phyloP scores from a whole-genome alignment of 2,329 filamentous ascomycete genomes.

The Aureobasidium zeae region DNA sequence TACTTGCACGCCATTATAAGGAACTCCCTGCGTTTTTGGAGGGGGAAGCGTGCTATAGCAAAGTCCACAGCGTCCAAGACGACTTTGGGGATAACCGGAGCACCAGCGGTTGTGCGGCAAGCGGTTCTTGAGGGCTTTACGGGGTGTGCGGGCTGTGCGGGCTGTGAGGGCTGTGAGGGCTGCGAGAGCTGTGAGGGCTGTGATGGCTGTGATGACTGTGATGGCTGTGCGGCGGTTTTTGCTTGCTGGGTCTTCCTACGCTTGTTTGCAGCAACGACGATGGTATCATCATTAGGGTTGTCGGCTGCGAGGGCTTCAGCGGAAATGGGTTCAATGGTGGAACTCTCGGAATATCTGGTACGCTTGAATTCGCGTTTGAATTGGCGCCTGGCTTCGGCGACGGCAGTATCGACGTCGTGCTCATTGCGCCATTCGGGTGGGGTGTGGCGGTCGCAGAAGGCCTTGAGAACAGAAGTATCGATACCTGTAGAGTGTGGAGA shows the following conservation, averaged over 20 bases:
- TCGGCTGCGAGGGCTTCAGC: slow-evolving; percentile 35
- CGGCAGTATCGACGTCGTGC: slow-evolving; percentile 71
- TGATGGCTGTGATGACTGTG: no score
- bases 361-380: slow-evolving; percentile 86
- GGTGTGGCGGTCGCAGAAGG: slow-evolving; percentile 92
- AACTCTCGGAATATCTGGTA: slow-evolving; percentile 84
- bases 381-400: slow-evolving; percentile 73
- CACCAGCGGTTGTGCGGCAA: slow-evolving; percentile 91
- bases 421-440: slow-evolving; percentile 81
- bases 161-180: no score
- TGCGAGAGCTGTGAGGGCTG: no score
- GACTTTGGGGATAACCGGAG: slow-evolving; percentile 83
- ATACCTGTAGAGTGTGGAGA: slow-evolving; percentile 72
- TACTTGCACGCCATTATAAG: slow-evolving; percentile 90
- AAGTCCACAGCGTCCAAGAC: slow-evolving; percentile 80
- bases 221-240: no score
- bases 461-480: slow-evolving; percentile 77
- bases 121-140: slow-evolving; percentile 57
- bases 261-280: slow-evolving; percentile 50
- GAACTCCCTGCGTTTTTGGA: slow-evolving; percentile 82
- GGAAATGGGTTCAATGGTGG: slow-evolving; percentile 60
- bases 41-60: slow-evolving; percentile 72
- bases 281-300: slow-evolving; percentile 41
- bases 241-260: slow-evolving; percentile 44
- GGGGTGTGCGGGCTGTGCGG: no score